Evolutionary conservation across 192 early-diverging fungal species (phyloP), one percentile per base, ranked within the genome.

Genomic region (Coemansia sp.): DNA sequence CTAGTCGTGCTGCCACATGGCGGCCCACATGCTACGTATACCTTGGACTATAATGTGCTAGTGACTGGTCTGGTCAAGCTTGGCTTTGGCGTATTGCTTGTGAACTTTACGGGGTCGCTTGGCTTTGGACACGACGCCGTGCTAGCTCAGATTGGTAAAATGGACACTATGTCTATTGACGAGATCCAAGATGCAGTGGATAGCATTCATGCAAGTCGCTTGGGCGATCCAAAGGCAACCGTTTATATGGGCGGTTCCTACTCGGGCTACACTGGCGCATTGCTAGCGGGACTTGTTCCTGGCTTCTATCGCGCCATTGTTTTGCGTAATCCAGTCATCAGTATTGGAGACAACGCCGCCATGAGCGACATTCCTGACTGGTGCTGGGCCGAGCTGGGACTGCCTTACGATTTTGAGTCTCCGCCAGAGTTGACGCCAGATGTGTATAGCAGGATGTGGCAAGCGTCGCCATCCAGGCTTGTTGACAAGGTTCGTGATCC

Each of bases 1-100:
- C 80, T 93, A 62, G 78, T 93, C 0, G 85, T 91, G n/a, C 70
- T 85, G 60, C 92, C 93, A 1, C 93, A 94, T 71, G 93, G 93
- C 36, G 93, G 93, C 5, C 93, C 93, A 12, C 91, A 94, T 67
- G 66, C 75, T 8, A 63, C 77, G 19, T 75, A 72, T 21, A 80
- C 88, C 10, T 83, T 85, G 19, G 88, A 81, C 25, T 89, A 87
- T 69, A 75, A 67, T 12, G 64, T 81, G 48, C 51, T 76, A 31
- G 75, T 46, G 23, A 70, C 85, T 25, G 82, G 80, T 9, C 82
- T 91, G 11, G 82, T 77, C 10, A 57, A 70, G n/a, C 70, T 91
- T 46, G 91, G 91, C 1, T 90, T 89, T 71, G 80, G 86, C n/a
- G 85, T 88, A 45, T 79, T 82, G 32, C 58, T 86, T 72, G 87